These are phyloP conservation scores for Polytrichum formosum DNA, from an alignment of 225 moss, liverwort and hornwort genomes.

Conservation along the genomic window DNA sequence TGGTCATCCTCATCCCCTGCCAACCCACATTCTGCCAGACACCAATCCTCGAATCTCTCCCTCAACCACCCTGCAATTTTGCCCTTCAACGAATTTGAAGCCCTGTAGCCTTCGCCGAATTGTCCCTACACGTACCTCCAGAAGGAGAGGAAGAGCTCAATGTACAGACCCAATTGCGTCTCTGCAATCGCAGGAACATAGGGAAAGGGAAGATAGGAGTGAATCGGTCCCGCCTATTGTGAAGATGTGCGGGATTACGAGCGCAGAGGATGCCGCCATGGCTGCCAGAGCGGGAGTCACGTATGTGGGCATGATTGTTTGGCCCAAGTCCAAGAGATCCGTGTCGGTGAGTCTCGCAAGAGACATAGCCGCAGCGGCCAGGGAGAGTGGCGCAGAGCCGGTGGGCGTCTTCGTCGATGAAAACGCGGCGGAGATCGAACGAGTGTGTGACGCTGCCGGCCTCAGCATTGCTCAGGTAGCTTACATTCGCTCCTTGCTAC, in stretches of 20 bases:
- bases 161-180: constrained; percentile 2
- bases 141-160: too few relatives aligned
- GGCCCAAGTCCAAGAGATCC: constrained; percentile 76
- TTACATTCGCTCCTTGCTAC: too few relatives aligned
- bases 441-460: constrained; percentile 42
- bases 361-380: constrained; percentile 73
- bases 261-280: constrained; percentile 62
- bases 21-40: too few relatives aligned
- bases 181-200: constrained; percentile 11
- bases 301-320: constrained; percentile 80
- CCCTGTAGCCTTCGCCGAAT: too few relatives aligned
- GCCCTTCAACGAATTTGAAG: too few relatives aligned
- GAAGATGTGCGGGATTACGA: constrained; percentile 87
- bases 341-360: constrained; percentile 51
- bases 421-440: constrained; percentile 53
- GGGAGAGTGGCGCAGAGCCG: constrained; percentile 81
- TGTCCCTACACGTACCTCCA: too few relatives aligned
- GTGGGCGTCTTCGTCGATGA: constrained; percentile 94
- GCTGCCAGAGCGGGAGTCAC: constrained; percentile 63
- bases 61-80: too few relatives aligned
- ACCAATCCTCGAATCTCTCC: too few relatives aligned
- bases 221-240: constrained; percentile 22
- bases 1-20: too few relatives aligned
- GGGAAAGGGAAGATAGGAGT: not conserved
- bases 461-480: constrained; percentile 67